Conservation (phyloP, 768 basidiomycete genomes). For the Mycena albidolilacea region DNA sequence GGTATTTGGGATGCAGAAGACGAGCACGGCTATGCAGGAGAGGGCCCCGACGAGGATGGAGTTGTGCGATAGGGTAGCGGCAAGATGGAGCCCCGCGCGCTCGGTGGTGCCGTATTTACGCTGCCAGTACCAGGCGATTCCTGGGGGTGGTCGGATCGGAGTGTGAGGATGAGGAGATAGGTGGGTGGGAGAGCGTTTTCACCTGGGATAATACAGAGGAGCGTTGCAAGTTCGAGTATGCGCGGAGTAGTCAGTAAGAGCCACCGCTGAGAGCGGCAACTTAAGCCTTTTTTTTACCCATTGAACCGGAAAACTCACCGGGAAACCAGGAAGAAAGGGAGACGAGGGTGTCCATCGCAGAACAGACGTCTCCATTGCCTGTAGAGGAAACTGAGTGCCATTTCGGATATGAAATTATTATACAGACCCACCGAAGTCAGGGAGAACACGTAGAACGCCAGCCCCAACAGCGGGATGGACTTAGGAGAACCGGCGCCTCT, state of each 20-base stretch:
- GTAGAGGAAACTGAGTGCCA: neutral
- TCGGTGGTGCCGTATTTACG: conserved; percentile 7
- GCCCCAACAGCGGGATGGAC: conserved; percentile 10
- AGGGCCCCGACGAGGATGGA: conserved; percentile 10
- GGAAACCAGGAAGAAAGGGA: neutral
- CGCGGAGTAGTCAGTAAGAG: conserved; percentile 11
- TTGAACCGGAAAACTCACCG: neutral
- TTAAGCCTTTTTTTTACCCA: neutral
- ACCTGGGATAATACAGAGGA: conserved; percentile 29
- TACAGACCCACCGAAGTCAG: conserved; percentile 10
- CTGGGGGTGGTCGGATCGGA: neutral
- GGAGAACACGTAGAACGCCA: conserved; percentile 23
- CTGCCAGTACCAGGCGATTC: conserved; percentile 13
- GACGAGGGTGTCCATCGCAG: neutral
- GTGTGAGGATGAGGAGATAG: neutral
- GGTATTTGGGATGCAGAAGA: neutral
- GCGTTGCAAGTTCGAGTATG: conserved; percentile 11
- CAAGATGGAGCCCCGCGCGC: conserved; percentile 1
- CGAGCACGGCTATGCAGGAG: conserved; percentile 18
- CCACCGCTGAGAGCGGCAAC: conserved; percentile 10
- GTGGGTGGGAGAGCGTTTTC: neutral
- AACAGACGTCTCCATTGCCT: conserved; percentile 14
- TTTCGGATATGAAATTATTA: neutral
- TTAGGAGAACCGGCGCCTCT: conserved; percentile 1
- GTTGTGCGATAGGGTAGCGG: conserved; percentile 19